phyloP scores from a whole-genome alignment of 2,329 filamentous ascomycete species.

The Saccharata proteae region DNA sequence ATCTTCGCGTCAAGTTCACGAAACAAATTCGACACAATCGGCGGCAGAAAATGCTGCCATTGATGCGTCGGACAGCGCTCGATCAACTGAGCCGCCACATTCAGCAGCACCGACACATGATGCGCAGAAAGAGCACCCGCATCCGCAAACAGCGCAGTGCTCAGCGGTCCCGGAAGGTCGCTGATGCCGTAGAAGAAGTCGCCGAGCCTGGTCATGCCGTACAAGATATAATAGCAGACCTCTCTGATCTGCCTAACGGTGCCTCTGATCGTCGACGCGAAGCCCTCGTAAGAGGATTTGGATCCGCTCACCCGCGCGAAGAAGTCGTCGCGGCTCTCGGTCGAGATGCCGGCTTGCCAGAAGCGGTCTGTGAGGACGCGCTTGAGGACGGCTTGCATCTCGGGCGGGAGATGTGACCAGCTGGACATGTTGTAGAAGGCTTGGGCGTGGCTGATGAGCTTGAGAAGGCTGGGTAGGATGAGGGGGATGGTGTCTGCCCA shows the following conservation, averaged over 20 bases:
- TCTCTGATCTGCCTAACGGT: slow-evolving; percentile 83
- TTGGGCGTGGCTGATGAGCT: slow-evolving; percentile 80
- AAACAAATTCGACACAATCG: slow-evolving; percentile 71
- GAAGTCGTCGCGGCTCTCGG: slow-evolving; percentile 91
- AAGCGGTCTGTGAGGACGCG: slow-evolving; percentile 87
- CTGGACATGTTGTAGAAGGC: slow-evolving; percentile 78
- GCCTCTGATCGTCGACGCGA: slow-evolving; percentile 85
- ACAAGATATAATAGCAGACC: slow-evolving; percentile 86
- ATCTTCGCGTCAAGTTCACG: slow-evolving; percentile 80
- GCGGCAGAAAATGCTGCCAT: slow-evolving; percentile 69
- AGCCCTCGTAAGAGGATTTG: slow-evolving; percentile 79
- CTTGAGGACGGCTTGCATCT: slow-evolving; percentile 65
- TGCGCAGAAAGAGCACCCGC: slow-evolving; percentile 77
- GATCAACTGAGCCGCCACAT: slow-evolving; percentile 76
- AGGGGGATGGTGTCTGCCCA: slow-evolving; percentile 75
- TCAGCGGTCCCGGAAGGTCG: slow-evolving; percentile 71
- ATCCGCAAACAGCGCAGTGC: slow-evolving; percentile 72
- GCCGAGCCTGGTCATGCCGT: slow-evolving; percentile 80
- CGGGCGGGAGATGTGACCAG: slow-evolving; percentile 64
- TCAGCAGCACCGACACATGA: slow-evolving; percentile 86
- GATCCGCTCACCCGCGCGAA: slow-evolving; percentile 85
- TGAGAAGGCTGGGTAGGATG: slow-evolving; percentile 75
- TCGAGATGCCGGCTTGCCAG: slow-evolving; percentile 96
- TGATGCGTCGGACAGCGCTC: slow-evolving; percentile 79
- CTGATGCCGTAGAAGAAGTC: slow-evolving; percentile 82